Percentiles rank a stretch among this genome's conserved stretches.
These are phyloP conservation scores for Selaginella tamariscina DNA, from an alignment of 75 land plant genomes.

Conservation along the genomic window DNA sequence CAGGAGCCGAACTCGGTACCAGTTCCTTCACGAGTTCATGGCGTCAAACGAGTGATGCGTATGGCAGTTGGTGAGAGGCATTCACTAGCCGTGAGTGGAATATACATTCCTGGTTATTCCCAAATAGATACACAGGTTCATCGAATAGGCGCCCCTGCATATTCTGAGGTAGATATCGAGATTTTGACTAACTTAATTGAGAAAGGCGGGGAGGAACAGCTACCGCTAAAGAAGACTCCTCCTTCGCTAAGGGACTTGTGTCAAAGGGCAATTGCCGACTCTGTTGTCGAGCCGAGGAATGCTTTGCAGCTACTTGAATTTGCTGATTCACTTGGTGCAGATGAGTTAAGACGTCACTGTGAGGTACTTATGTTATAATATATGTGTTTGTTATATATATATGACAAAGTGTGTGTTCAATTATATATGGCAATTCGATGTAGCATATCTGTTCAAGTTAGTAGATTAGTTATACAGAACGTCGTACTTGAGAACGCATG, in stretches of 20 bases:
- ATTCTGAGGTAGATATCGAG: slow-evolving; percentile 40
- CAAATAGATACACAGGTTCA: slow-evolving; percentile 16
- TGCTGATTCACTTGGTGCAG: slow-evolving; percentile 82
- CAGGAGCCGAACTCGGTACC: slow-evolving; percentile 40
- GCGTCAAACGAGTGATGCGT: slow-evolving; percentile 59
- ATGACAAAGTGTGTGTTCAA: too few relatives aligned
- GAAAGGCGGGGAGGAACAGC: not conserved
- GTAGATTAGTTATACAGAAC: too few relatives aligned
- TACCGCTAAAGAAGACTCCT: not conserved
- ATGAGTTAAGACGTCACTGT: slow-evolving; percentile 58
- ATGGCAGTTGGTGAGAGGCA: slow-evolving; percentile 94
- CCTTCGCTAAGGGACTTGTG: slow-evolving; percentile 84
- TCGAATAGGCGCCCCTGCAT: slow-evolving; percentile 16
- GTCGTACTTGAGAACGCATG: too few relatives aligned
- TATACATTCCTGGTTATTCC: slow-evolving; percentile 65
- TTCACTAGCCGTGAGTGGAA: slow-evolving; percentile 48
- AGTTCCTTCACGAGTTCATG: slow-evolving; percentile 53
- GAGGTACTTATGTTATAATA: slow-evolving; percentile 39
- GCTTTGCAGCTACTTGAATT: slow-evolving; percentile 76
- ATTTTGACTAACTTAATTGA: not conserved
- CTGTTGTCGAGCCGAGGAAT: slow-evolving; percentile 74
- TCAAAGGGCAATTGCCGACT: slow-evolving; percentile 65
- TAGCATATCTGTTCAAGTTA: too few relatives aligned
- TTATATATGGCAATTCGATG: too few relatives aligned
- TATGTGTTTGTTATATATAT: slow-evolving; percentile 1